These are phyloP conservation scores for Oryza brachyantha DNA, from an alignment of 176 grass and related monocot genomes.

Conservation along the genomic window DNA sequence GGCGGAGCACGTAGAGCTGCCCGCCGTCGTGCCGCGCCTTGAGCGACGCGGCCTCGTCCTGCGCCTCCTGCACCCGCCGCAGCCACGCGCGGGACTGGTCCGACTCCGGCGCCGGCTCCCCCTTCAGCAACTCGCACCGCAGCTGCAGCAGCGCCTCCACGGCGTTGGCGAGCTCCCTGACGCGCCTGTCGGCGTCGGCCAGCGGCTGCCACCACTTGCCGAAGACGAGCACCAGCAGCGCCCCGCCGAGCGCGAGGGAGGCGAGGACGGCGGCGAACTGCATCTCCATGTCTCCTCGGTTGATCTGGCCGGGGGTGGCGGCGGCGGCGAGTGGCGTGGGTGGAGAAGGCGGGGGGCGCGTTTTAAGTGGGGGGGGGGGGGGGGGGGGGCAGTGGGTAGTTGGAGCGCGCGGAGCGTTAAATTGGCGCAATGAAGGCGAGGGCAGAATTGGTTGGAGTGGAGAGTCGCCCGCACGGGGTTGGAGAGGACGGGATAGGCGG, in stretches of 20 bases:
- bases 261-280: constrained; percentile 40
- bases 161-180: constrained; percentile 43
- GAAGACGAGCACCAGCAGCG: constrained; percentile 43
- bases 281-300: constrained; percentile 31
- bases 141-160: constrained; percentile 40
- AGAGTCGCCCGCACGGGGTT: not conserved
- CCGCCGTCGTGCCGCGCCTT: constrained; percentile 35
- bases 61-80: constrained; percentile 45
- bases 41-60: constrained; percentile 47
- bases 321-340: not conserved
- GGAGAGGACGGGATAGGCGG: not conserved
- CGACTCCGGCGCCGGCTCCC: constrained; percentile 13
- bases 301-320: too few relatives aligned
- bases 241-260: constrained; percentile 49
- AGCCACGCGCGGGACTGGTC: constrained; percentile 48
- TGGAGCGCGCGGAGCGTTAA: not conserved
- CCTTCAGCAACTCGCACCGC: constrained; percentile 28
- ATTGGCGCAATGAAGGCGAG: not conserved
- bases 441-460: not conserved
- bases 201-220: constrained; percentile 68
- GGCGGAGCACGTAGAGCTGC: constrained; percentile 47
- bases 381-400: not conserved
- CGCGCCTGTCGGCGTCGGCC: constrained; percentile 35
- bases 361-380: not conserved
- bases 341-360: not conserved